These are phyloP conservation scores for Cutaneotrichosporon sp. DNA, from an alignment of 1,284 basidiomycete genomes.

Conservation along the genomic window DNA sequence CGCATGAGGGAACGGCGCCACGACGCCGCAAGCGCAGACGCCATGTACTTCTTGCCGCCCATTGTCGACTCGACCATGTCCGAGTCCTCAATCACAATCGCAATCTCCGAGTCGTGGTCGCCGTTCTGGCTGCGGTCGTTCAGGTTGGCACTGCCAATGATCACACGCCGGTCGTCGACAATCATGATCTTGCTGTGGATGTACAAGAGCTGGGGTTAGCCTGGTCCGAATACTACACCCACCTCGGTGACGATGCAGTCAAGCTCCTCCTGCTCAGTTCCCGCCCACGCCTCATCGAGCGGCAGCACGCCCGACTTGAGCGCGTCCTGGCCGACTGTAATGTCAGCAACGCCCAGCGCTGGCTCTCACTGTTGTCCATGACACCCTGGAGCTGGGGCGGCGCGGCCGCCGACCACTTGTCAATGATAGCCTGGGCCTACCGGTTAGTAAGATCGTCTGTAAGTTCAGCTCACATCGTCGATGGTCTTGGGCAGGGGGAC, in stretches of 20 bases:
- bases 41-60: constrained; percentile 61
- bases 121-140: constrained; percentile 61
- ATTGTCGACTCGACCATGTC: constrained; percentile 71
- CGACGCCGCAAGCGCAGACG: constrained; percentile 34
- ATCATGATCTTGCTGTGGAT: constrained; percentile 67
- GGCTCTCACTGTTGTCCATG: constrained; percentile 17
- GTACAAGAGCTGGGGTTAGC: constrained; percentile 34
- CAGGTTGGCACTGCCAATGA: constrained; percentile 58
- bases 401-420: constrained; percentile 63
- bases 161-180: constrained; percentile 80
- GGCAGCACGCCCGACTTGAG: constrained; percentile 59
- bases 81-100: constrained; percentile 74
- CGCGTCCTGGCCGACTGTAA: constrained; percentile 72
- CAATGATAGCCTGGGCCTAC: constrained; percentile 58
- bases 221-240: constrained; percentile 45
- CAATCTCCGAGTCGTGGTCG: constrained; percentile 89
- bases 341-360: constrained; percentile 1
- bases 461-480: constrained; percentile 49
- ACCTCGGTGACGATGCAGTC: constrained; percentile 74
- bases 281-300: constrained; percentile 71
- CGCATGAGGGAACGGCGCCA: constrained; percentile 44
- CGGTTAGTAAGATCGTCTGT: not conserved
- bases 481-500: constrained; percentile 57
- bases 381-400: constrained; percentile 28
- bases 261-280: constrained; percentile 72